These are phyloP conservation scores for Leccinum huronense DNA, from an alignment of 1,284 basidiomycete species.

Conservation along the genomic window DNA sequence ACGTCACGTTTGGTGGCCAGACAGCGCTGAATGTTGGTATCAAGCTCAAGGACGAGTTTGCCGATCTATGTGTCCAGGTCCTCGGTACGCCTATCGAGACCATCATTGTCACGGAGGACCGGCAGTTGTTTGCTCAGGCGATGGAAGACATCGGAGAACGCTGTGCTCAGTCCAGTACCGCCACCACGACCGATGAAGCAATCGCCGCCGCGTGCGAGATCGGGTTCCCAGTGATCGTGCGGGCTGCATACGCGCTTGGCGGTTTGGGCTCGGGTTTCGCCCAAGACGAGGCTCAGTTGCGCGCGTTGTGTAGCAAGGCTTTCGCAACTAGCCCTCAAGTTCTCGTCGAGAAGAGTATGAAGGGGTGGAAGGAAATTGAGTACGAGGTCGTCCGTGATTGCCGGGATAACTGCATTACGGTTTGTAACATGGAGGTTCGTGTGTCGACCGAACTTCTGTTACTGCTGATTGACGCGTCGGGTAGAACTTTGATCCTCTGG, in stretches of 20 bases:
- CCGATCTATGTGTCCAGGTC: constrained; percentile 83
- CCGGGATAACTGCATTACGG: constrained; percentile 96
- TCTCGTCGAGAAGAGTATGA: no score
- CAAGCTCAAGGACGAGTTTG: constrained; percentile 96
- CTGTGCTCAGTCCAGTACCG: constrained; percentile 86
- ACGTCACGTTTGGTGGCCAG: constrained; percentile 98
- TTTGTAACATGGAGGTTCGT: constrained; percentile 99
- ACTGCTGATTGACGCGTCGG: neutral
- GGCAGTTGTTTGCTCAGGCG: constrained; percentile 91
- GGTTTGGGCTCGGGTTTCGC: constrained; percentile 96
- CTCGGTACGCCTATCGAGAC: constrained; percentile 97
- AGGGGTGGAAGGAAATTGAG: constrained; percentile 50
- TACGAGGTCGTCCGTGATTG: constrained; percentile 99
- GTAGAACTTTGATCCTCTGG: constrained; percentile 97
- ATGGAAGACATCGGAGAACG: constrained; percentile 97
- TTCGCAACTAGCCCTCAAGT: constrained; percentile 42
- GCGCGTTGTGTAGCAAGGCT: constrained; percentile 87
- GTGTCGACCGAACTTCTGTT: constrained; percentile 4
- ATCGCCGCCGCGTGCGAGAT: constrained; percentile 81
- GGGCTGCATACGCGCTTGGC: constrained; percentile 95
- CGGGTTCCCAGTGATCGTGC: constrained; percentile 96
- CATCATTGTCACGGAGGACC: constrained; percentile 96
- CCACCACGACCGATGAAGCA: constrained; percentile 84
- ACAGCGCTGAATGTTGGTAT: constrained; percentile 97
- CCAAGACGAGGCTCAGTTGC: constrained; percentile 83